phyloP scores from a whole-genome alignment of 2,329 filamentous ascomycete species.

The Talaromyces sp. region DNA sequence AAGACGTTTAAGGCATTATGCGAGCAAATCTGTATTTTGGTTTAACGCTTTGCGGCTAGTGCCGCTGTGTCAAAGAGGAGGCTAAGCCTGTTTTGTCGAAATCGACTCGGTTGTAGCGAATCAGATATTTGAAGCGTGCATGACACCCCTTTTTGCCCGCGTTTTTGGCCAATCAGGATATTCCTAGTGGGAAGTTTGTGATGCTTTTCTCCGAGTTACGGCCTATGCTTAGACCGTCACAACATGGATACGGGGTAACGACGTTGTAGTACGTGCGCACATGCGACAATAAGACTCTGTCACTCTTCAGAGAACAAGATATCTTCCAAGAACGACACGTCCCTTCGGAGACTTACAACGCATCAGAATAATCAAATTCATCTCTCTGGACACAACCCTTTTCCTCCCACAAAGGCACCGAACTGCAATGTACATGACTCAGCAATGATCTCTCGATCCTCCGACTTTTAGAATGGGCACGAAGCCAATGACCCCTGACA shows the following conservation, averaged over 20 bases:
- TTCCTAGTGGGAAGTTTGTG: background rate
- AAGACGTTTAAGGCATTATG: background rate
- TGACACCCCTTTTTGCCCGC: background rate
- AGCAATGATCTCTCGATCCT: background rate
- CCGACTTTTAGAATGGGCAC: background rate
- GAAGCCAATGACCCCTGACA: background rate
- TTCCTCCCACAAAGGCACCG: background rate
- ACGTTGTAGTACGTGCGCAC: too few species aligned
- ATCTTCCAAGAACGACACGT: too few species aligned
- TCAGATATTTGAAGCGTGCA: background rate
- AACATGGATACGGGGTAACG: too few species aligned
- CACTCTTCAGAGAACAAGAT: too few species aligned
- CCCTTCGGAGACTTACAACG: too few species aligned
- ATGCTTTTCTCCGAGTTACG: background rate
- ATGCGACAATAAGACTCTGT: too few species aligned
- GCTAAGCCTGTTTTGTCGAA: background rate
- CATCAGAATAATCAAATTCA: too few species aligned
- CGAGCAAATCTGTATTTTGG: background rate
- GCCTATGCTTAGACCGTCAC: background rate
- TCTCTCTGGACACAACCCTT: too few species aligned
- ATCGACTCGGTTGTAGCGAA: background rate
- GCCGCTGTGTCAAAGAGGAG: background rate
- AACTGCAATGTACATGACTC: background rate
- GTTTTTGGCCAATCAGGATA: background rate
- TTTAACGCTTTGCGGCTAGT: constrained; percentile 9